Conservation (phyloP, 139 green algal species). For the Chlamydomonas schloesseri region DNA sequence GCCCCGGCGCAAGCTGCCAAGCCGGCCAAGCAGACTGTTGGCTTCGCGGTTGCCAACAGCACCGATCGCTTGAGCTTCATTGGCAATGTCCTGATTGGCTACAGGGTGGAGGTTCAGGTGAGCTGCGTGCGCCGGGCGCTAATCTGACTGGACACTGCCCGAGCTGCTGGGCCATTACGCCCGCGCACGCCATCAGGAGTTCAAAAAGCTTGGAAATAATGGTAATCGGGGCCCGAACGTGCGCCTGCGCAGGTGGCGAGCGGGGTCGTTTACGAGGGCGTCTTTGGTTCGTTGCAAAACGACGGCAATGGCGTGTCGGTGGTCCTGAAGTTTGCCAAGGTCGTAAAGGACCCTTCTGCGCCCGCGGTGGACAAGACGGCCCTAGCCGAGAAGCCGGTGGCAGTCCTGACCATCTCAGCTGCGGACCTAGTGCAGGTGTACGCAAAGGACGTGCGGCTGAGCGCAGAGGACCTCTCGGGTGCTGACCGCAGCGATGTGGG, state of each 20-base stretch:
- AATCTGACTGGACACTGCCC: background rate
- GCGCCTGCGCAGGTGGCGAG: slow-evolving; percentile 58
- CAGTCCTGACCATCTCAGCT: slow-evolving; percentile 54
- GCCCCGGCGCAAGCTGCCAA: background rate
- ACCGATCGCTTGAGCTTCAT: slow-evolving; percentile 56
- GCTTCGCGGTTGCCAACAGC: slow-evolving; percentile 9
- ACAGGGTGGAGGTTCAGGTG: slow-evolving; percentile 80
- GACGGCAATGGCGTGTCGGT: slow-evolving; percentile 46
- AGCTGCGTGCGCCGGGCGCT: background rate
- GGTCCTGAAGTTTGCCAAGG: slow-evolving; percentile 72
- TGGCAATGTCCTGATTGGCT: slow-evolving; percentile 75
- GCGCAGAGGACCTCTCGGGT: slow-evolving; percentile 65
- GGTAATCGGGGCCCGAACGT: too few species aligned
- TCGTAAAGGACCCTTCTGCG: slow-evolving; percentile 51
- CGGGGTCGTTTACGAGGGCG: slow-evolving; percentile 77
- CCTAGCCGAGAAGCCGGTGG: slow-evolving; percentile 58
- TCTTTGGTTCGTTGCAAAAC: slow-evolving; percentile 70
- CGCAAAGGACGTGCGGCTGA: slow-evolving; percentile 79
- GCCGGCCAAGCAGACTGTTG: slow-evolving; percentile 3
- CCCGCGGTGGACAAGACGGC: slow-evolving; percentile 17
- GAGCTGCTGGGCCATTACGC: too few species aligned
- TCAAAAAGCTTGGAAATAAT: too few species aligned
- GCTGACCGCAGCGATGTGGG: slow-evolving; percentile 55
- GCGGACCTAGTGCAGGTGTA: slow-evolving; percentile 67
- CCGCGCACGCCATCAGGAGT: background rate